A percentile compares a stretch with the other conserved stretches of the same genome.
These are phyloP conservation scores for Hordeum marinum DNA, from an alignment of 176 grass and related monocot species.

Conservation along the genomic window DNA sequence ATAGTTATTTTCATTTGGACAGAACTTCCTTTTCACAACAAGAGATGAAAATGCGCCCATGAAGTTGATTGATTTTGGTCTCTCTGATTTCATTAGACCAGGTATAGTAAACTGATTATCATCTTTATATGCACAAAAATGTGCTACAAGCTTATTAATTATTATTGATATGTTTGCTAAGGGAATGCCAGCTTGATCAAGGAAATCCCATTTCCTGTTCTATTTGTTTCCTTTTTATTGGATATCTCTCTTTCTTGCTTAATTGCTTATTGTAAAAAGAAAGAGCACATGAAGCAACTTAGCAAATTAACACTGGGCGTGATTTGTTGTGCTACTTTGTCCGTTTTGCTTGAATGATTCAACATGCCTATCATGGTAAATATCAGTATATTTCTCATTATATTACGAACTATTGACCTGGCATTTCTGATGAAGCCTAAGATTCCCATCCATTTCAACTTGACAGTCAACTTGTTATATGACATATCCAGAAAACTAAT, in stretches of 20 bases:
- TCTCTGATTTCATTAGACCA: constrained; percentile 99
- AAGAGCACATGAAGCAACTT: background rate
- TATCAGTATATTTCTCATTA: background rate
- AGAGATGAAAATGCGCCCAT: constrained; percentile 87
- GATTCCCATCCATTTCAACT: background rate
- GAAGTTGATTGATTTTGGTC: constrained; percentile 98
- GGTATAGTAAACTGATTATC: constrained; percentile 47
- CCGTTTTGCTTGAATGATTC: background rate
- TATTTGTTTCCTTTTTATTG: background rate
- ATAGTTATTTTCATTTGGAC: constrained; percentile 34
- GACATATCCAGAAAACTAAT: background rate
- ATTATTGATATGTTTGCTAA: background rate
- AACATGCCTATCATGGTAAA: background rate
- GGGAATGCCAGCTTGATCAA: background rate
- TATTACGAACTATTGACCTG: background rate
- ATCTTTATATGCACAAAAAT: background rate
- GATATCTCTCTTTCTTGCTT: background rate
- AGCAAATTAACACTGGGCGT: background rate
- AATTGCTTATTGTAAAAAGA: background rate
- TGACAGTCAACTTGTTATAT: background rate
- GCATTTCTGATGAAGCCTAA: background rate
- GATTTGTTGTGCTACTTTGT: background rate
- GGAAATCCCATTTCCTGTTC: background rate
- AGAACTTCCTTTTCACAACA: constrained; percentile 99
- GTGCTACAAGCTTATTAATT: background rate